Percentiles rank a stretch among this genome's conserved stretches.
Conservation (phyloP, 805 yeast species). For the Sugiyamaella americana region DNA sequence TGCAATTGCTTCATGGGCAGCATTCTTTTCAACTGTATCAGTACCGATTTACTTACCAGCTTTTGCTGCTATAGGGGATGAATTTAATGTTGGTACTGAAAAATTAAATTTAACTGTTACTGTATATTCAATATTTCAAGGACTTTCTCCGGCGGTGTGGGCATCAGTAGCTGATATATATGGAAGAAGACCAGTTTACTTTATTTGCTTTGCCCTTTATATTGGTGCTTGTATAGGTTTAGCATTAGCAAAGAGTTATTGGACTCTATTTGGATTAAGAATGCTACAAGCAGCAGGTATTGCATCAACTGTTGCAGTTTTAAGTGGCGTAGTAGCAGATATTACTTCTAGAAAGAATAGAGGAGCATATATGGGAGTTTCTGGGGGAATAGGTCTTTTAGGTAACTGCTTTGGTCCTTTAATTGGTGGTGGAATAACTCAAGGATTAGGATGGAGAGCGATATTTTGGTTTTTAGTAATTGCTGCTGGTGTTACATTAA, state of each 20-base stretch:
- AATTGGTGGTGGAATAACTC: constrained; percentile 48
- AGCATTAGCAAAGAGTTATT: constrained; percentile 51
- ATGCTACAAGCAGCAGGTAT: constrained; percentile 74
- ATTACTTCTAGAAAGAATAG: constrained; percentile 57
- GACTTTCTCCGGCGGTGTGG: constrained; percentile 61
- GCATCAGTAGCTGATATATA: constrained; percentile 51
- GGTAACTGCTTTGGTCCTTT: constrained; percentile 80
- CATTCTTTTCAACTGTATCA: constrained; percentile 64
- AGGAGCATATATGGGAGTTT: constrained; percentile 64
- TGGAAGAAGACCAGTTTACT: constrained; percentile 67
- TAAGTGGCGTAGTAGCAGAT: constrained; percentile 70
- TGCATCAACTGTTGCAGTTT: constrained; percentile 67
- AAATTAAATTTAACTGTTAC: constrained; percentile 67
- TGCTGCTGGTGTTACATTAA: constrained; percentile 44
- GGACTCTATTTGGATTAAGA: constrained; percentile 59
- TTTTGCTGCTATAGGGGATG: constrained; percentile 46
- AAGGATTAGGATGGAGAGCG: constrained; percentile 60
- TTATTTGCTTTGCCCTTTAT: constrained; percentile 50
- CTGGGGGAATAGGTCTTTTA: constrained; percentile 55
- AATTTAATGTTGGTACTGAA: constrained; percentile 52
- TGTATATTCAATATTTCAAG: constrained; percentile 70
- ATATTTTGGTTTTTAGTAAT: constrained; percentile 60
- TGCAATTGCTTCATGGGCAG: constrained; percentile 29
- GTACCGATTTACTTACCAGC: constrained; percentile 81
- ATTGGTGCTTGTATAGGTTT: constrained; percentile 60